A percentile compares a stretch with the other conserved stretches of the same genome.
phyloP scores from a whole-genome alignment of 2,329 filamentous ascomycete species.

The Talaromyces sp. region DNA sequence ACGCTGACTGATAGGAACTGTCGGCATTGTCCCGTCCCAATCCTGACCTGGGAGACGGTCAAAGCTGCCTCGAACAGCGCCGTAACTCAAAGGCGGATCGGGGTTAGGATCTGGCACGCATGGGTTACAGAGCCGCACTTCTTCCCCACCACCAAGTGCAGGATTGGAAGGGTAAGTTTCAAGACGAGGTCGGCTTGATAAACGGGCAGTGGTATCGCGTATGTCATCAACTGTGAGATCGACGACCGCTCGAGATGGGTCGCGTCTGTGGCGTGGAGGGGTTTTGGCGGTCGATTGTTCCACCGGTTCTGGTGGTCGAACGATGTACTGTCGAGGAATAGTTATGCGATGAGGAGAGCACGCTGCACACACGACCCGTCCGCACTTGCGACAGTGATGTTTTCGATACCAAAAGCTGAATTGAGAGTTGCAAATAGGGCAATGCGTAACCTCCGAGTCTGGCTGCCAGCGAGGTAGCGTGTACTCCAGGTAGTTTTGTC shows the following conservation, averaged over 20 bases:
- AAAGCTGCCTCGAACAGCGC: constrained; percentile 26
- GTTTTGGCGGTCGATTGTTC: constrained; percentile 7
- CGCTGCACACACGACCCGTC: constrained; percentile 80
- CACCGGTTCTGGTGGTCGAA: constrained; percentile 64
- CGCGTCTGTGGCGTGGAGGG: neutral
- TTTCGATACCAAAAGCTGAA: constrained; percentile 87
- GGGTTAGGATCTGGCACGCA: constrained; percentile 70
- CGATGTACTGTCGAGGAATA: constrained; percentile 90
- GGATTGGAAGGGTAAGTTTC: constrained; percentile 38
- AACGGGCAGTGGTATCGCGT: neutral
- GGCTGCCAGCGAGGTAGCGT: constrained; percentile 81
- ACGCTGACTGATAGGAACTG: constrained; percentile 23
- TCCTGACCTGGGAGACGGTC: constrained; percentile 20
- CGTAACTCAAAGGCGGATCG: constrained; percentile 50
- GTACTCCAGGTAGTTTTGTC: constrained; percentile 41
- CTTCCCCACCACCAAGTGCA: constrained; percentile 62
- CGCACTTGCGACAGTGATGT: constrained; percentile 96
- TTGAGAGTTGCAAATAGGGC: constrained; percentile 75
- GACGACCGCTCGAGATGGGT: constrained; percentile 42
- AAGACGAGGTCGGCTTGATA: neutral
- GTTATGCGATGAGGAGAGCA: constrained; percentile 95
- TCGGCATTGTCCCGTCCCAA: constrained; percentile 20
- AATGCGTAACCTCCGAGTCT: constrained; percentile 76
- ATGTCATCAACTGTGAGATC: constrained; percentile 38
- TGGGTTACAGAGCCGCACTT: constrained; percentile 69